A percentile compares a stretch with the other conserved stretches of the same genome.
phyloP scores from a whole-genome alignment of 2,329 filamentous ascomycete genomes.

The Westerdykella aurantiaca region DNA sequence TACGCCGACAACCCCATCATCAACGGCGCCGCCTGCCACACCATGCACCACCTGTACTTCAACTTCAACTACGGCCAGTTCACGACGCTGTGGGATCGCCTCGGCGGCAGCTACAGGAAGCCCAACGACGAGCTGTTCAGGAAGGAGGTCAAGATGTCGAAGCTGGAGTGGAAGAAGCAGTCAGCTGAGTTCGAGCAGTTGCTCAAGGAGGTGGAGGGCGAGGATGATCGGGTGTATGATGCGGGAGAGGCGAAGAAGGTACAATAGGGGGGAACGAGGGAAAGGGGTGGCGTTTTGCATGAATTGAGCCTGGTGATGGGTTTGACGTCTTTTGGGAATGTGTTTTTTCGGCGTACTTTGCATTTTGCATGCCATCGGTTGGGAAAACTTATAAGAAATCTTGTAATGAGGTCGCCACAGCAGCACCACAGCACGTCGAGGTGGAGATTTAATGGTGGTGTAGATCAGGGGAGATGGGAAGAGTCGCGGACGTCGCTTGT shows the following conservation, averaged over 20 bases:
- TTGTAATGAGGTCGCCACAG: no score
- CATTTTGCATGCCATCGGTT: no score
- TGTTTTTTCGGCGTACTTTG: no score
- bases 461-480: no score
- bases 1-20: constrained; percentile 83
- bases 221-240: constrained; percentile 43
- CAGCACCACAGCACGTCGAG: no score
- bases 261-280: constrained; percentile 10
- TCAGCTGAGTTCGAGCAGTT: constrained; percentile 68
- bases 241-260: constrained; percentile 39
- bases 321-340: no score
- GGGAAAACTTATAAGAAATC: no score
- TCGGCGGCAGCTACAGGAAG: constrained; percentile 79
- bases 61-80: constrained; percentile 86
- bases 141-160: constrained; percentile 77
- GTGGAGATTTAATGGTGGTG: no score
- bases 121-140: constrained; percentile 82
- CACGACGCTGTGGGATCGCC: constrained; percentile 83
- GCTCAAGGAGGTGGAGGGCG: constrained; percentile 65
- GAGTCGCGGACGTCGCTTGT: no score
- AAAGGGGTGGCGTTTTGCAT: no score
- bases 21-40: constrained; percentile 93
- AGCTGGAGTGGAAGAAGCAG: constrained; percentile 74
- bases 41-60: constrained; percentile 74
- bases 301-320: no score